Evolutionary conservation across 306 rosid species (phyloP).

Genomic region (Gillenia trifoliata): DNA sequence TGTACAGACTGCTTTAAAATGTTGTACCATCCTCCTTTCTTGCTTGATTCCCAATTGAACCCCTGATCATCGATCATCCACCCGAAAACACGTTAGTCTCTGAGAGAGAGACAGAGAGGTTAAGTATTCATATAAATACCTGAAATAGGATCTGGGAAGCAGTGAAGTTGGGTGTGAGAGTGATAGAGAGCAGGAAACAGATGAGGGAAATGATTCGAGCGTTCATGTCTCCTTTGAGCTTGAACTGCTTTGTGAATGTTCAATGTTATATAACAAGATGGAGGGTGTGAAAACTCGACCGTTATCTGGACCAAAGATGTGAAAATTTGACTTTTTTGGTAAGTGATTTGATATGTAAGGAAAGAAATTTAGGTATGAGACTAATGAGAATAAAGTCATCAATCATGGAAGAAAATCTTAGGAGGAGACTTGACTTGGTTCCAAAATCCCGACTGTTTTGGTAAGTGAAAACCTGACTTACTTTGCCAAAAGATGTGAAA

Average conservation of each 20-base stretch:
- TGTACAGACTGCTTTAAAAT: slow-evolving; percentile 37
- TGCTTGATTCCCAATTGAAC: slow-evolving; percentile 78
- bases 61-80: slow-evolving; percentile 39
- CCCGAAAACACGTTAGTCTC: not conserved
- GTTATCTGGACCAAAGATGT: not conserved
- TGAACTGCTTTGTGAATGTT: too few species aligned
- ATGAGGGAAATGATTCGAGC: not conserved
- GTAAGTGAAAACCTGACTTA: not conserved
- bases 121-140: not conserved
- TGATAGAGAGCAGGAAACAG: not conserved
- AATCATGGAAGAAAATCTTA: too few species aligned
- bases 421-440: too few species aligned
- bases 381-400: too few species aligned
- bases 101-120: not conserved
- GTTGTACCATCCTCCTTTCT: slow-evolving; percentile 65
- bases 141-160: slow-evolving; percentile 2
- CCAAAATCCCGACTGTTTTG: too few species aligned
- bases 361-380: too few species aligned
- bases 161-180: not conserved
- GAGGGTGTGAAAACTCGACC: not conserved
- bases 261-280: not conserved
- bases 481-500: not conserved
- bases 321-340: not conserved
- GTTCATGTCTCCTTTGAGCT: not conserved
- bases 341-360: not conserved